Evolutionary conservation across 768 basidiomycete genomes (phyloP), one percentile per base, ranked within the genome.

Genomic region (Ramaria sp.): DNA sequence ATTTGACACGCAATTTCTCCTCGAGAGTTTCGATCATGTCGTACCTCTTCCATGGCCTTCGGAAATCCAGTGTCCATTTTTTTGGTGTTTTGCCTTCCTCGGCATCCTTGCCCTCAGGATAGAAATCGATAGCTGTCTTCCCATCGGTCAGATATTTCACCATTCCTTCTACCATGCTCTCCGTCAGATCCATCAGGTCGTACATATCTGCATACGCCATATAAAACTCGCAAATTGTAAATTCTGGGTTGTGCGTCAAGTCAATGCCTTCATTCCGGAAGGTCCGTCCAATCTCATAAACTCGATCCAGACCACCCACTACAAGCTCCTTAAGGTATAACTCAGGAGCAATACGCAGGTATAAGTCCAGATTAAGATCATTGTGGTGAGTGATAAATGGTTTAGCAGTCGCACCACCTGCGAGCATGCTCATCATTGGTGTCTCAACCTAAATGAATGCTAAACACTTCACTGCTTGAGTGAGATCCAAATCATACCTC

Each of bases 181-280:
- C 96, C 15, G 96, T 99, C 55, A 98, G 77, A 39, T 97, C 96
- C 95, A 99, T 97, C 56, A 98, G 56, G 65, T 98, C 96, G 72
- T 90, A 86, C 93, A 95, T 94, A 68, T 98, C 96, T 56, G 96
- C 96, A 62, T 97, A 98, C 28, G 96, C 95, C 95, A 99, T 98
- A 66, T 98, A 99, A 71, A 99, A 98, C 73, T 99, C 95, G 78
- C 95, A 98, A 71, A 97, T 95, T 5, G 91, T 89, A 73, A 97
- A 97, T 68, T 99, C 96, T 61, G 96, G 96, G 70, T 99, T 99
- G 69, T 99, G 96, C 16, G 96, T 99, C 60, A 99, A 73, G 71
- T 99, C 96, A 64, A 99, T 99, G 28, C 94, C 89, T 67, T 99
- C 96, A 69, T 98, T 99, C 45, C 96, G 77, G 79, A 98, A 99